A percentile compares a stretch with the other conserved stretches of the same genome.
These are phyloP conservation scores for Cladosporium sp. DNA, from an alignment of 2,329 filamentous ascomycete species.

Conservation along the genomic window DNA sequence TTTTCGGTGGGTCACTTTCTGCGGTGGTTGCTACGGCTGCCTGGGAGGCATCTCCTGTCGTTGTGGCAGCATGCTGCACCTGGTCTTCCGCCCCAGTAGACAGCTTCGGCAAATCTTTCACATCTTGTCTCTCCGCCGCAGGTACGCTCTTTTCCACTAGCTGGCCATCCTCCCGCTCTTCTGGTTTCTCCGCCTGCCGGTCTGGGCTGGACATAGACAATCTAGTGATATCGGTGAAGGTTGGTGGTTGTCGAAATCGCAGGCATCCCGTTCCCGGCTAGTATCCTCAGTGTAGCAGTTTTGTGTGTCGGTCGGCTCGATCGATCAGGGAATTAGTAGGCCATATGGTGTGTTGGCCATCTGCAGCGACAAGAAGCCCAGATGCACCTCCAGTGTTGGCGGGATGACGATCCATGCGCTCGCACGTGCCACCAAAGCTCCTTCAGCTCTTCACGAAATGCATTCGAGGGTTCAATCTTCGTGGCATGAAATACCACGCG, in stretches of 20 bases:
- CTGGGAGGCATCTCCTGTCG: constrained; percentile 20
- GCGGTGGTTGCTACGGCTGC: constrained; percentile 13
- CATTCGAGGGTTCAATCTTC: not conserved
- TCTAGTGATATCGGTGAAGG: constrained; percentile 4
- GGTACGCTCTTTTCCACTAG: constrained; percentile 17
- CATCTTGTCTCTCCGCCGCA: not conserved
- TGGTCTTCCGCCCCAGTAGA: constrained; percentile 21
- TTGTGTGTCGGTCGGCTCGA: not conserved
- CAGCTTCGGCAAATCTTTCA: not conserved
- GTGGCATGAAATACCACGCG: not conserved
- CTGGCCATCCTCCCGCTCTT: constrained; percentile 25
- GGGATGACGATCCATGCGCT: constrained; percentile 19
- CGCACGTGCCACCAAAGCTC: constrained; percentile 15
- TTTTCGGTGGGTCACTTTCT: not conserved
- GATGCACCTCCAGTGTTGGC: constrained; percentile 6
- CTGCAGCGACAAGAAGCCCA: constrained; percentile 5
- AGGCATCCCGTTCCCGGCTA: constrained; percentile 15
- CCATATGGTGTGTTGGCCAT: not conserved
- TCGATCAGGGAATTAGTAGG: not conserved
- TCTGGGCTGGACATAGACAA: constrained; percentile 34
- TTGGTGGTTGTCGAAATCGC: constrained; percentile 4
- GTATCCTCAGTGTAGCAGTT: not conserved
- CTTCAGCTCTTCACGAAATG: not conserved
- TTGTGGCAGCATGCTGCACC: constrained; percentile 15
- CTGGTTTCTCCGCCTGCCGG: constrained; percentile 25